phyloP scores from a whole-genome alignment of 169 alveolate species.

The Babesia microti region DNA sequence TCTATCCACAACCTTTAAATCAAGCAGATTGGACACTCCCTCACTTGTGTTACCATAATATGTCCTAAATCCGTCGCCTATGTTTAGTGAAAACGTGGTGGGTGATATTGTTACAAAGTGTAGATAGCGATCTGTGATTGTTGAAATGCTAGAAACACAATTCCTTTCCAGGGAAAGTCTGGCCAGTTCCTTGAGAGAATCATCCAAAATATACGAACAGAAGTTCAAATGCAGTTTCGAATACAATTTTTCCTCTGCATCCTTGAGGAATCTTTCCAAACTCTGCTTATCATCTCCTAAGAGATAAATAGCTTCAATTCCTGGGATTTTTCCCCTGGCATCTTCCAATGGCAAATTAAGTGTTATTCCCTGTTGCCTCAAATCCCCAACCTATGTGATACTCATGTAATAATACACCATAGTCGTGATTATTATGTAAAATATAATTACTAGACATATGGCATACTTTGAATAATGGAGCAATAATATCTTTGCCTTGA shows the following conservation, averaged over 20 bases:
- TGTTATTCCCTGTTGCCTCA: constrained; percentile 74
- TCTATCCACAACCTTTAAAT: constrained; percentile 57
- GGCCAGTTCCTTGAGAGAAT: constrained; percentile 57
- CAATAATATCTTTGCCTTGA: constrained; percentile 55
- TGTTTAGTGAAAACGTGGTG: constrained; percentile 62
- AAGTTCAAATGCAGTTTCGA: constrained; percentile 67
- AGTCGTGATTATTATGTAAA: too few species aligned
- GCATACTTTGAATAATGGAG: constrained; percentile 67
- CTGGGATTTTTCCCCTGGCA: constrained; percentile 62
- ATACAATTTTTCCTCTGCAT: constrained; percentile 65
- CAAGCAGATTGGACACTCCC: constrained; percentile 27
- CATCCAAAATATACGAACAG: constrained; percentile 62
- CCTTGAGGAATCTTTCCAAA: constrained; percentile 52
- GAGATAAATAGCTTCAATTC: constrained; percentile 74
- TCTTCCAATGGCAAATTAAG: constrained; percentile 55
- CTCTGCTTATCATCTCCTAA: constrained; percentile 48
- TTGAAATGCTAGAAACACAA: constrained; percentile 53
- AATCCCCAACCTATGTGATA: constrained; percentile 66
- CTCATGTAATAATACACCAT: too few species aligned
- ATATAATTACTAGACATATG: too few species aligned
- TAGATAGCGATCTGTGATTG: constrained; percentile 71
- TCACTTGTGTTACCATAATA: constrained; percentile 47
- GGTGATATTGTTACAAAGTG: constrained; percentile 68
- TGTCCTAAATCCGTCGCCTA: constrained; percentile 51
- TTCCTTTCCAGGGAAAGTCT: constrained; percentile 61